Conservation (phyloP, 768 basidiomycete genomes). For the Psilocybe tampanensis region DNA sequence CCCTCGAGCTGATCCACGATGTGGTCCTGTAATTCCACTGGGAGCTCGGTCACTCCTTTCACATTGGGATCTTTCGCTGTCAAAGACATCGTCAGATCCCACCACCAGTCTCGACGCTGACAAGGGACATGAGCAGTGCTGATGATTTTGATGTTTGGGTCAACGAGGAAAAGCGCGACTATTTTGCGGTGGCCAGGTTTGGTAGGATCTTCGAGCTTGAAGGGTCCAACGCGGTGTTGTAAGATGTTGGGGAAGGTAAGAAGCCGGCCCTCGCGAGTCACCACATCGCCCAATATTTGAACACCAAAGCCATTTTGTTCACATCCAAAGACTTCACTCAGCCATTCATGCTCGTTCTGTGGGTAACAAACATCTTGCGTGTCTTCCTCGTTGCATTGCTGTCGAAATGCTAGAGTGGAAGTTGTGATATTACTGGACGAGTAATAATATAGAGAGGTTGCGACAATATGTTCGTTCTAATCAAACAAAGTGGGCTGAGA, state of each 20-base stretch:
- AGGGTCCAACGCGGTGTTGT: conserved; percentile 42
- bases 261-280: conserved; percentile 35
- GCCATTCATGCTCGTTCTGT: conserved; percentile 32
- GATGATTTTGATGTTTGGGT: conserved; percentile 31
- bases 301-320: conserved; percentile 22
- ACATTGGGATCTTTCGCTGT: neutral
- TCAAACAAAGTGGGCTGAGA: neutral
- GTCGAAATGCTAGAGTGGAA: conserved; percentile 26
- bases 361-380: conserved; percentile 14
- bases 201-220: conserved; percentile 35
- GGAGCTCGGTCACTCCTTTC: conserved; percentile 9
- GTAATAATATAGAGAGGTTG: conserved; percentile 32
- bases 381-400: conserved; percentile 5
- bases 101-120: conserved; percentile 35
- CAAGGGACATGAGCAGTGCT: conserved; percentile 32
- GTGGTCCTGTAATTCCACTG: conserved; percentile 15
- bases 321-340: conserved; percentile 28
- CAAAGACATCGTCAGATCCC: conserved; percentile 13
- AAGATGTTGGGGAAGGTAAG: conserved; percentile 45
- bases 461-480: conserved; percentile 36
- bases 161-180: conserved; percentile 42
- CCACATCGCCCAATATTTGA: conserved; percentile 34
- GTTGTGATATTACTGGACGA: conserved; percentile 26
- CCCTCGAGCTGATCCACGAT: conserved; percentile 7
- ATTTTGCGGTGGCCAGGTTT: conserved; percentile 47